These are phyloP conservation scores for Guadua angustifolia DNA, from an alignment of 176 grass and related monocot genomes.

Conservation along the genomic window DNA sequence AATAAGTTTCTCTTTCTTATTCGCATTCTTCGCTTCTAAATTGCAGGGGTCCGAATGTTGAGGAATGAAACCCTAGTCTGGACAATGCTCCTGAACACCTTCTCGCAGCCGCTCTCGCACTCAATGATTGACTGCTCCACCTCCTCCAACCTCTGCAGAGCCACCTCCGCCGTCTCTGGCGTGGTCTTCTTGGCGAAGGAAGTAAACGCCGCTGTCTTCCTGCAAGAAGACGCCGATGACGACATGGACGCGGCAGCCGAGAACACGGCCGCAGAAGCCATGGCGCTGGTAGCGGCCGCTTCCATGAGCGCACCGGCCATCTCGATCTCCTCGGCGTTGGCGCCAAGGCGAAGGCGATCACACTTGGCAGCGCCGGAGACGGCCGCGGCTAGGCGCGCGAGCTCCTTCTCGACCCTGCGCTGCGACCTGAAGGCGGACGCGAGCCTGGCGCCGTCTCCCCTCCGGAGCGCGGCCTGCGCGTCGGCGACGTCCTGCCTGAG, in stretches of 20 bases:
- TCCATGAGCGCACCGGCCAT: slow-evolving; percentile 37
- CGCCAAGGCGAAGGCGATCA: neutral
- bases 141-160: slow-evolving; percentile 32
- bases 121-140: slow-evolving; percentile 40
- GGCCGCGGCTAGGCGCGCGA: slow-evolving; percentile 25
- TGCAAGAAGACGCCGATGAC: neutral
- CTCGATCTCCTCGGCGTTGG: slow-evolving; percentile 39
- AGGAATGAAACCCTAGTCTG: slow-evolving; percentile 56
- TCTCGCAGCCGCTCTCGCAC: slow-evolving; percentile 43
- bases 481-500: slow-evolving; percentile 35
- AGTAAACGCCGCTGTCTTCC: slow-evolving; percentile 4
- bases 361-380: neutral
- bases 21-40: neutral
- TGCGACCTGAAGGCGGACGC: slow-evolving; percentile 34
- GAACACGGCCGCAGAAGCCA: slow-evolving; percentile 47
- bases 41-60: slow-evolving; percentile 61
- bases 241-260: slow-evolving; percentile 7
- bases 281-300: slow-evolving; percentile 9
- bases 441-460: slow-evolving; percentile 33
- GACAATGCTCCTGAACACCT: slow-evolving; percentile 52
- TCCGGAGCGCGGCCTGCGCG: slow-evolving; percentile 11
- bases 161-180: neutral
- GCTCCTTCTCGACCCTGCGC: slow-evolving; percentile 42
- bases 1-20: neutral
- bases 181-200: slow-evolving; percentile 22